These are phyloP conservation scores for Leishmania turanica DNA, from an alignment of 208 protist genomes.

Conservation along the genomic window DNA sequence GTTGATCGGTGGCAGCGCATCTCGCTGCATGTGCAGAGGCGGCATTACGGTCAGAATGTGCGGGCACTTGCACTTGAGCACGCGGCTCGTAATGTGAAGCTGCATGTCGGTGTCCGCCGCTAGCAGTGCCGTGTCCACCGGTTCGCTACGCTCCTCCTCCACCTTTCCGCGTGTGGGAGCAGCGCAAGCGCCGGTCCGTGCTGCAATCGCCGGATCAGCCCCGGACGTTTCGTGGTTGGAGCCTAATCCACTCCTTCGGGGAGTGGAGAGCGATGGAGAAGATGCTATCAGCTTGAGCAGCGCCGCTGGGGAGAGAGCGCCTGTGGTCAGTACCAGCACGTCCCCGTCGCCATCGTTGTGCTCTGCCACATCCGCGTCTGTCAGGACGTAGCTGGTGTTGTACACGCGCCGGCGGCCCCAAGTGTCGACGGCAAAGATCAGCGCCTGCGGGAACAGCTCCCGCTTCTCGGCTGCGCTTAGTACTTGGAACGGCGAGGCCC, in stretches of 20 bases:
- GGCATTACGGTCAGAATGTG: slow-evolving; percentile 87
- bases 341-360: slow-evolving; percentile 82
- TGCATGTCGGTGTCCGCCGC: slow-evolving; percentile 52
- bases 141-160: neutral
- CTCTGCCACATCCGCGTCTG: slow-evolving; percentile 37
- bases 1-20: slow-evolving; percentile 57
- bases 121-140: neutral
- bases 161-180: neutral
- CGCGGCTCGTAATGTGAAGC: slow-evolving; percentile 71
- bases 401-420: slow-evolving; percentile 34
- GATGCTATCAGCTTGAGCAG: slow-evolving; percentile 27
- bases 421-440: slow-evolving; percentile 48
- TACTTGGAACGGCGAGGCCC: slow-evolving; percentile 80
- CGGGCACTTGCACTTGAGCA: slow-evolving; percentile 91
- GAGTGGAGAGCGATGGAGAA: neutral
- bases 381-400: slow-evolving; percentile 36
- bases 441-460: slow-evolving; percentile 60
- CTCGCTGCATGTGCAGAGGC: slow-evolving; percentile 52
- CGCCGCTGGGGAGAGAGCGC: slow-evolving; percentile 33
- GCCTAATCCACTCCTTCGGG: neutral
- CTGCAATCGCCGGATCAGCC: too few species aligned
- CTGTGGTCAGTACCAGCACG: slow-evolving; percentile 81
- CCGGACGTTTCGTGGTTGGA: neutral
- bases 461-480: slow-evolving; percentile 62
- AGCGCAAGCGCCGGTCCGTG: neutral